Percentiles rank a stretch among this genome's conserved stretches.
phyloP scores from a whole-genome alignment of 164 flowering plant genomes.

The Akebia trifoliata region DNA sequence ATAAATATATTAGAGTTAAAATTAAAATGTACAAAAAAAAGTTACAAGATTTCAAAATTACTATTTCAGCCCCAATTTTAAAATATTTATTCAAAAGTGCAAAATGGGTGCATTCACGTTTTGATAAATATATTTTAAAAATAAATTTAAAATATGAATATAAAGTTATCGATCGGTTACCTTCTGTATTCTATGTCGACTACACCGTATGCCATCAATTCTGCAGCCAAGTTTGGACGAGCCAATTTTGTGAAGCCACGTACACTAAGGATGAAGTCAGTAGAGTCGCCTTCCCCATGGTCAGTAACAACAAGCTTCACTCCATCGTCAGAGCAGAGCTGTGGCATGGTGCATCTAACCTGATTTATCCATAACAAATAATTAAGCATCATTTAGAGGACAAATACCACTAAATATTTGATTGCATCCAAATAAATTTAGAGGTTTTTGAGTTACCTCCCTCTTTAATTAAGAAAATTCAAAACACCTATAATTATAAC shows the following conservation, averaged over 20 bases:
- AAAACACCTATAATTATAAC: neutral
- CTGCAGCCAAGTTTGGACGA: conserved; percentile 25
- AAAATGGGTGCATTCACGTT: too few relatives aligned
- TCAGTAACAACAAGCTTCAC: conserved; percentile 66
- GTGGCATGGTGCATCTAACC: conserved; percentile 67
- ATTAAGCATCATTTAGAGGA: neutral
- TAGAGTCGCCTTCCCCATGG: conserved; percentile 69
- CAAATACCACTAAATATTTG: too few relatives aligned
- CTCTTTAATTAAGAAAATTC: neutral
- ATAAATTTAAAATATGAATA: neutral
- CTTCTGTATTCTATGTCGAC: conserved; percentile 66
- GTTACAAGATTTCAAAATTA: neutral
- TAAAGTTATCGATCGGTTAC: too few relatives aligned
- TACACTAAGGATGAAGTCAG: conserved; percentile 76
- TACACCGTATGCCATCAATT: conserved; percentile 57
- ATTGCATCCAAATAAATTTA: too few relatives aligned
- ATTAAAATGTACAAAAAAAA: neutral
- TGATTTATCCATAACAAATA: conserved; percentile 16
- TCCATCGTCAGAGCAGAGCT: conserved; percentile 55
- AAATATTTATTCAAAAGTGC: too few relatives aligned
- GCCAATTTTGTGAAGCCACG: conserved; percentile 57
- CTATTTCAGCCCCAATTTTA: too few relatives aligned
- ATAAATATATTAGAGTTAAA: too few relatives aligned
- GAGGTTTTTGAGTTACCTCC: neutral
- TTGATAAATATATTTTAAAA: neutral